Conservation (phyloP, 1,139 yeast species). For the Kurtzmaniella natalensis region DNA sequence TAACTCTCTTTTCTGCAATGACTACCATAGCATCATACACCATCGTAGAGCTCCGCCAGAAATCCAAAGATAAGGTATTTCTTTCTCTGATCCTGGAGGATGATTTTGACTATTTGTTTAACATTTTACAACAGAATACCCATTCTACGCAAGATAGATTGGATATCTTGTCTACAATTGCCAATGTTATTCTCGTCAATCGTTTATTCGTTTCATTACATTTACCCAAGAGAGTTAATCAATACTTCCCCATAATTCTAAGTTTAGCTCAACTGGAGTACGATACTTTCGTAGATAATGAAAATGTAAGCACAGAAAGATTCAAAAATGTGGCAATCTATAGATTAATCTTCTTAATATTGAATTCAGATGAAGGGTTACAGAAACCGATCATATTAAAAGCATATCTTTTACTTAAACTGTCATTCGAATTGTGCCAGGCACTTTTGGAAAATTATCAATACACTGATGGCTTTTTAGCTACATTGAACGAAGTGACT, state of each 20-base stretch:
- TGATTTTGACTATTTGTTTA: constrained; percentile 16
- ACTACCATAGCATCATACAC: not conserved
- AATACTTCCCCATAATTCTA: not conserved
- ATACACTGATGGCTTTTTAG: not conserved
- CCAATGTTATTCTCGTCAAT: constrained; percentile 26
- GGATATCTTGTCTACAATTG: constrained; percentile 20
- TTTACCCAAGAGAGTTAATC: constrained; percentile 9
- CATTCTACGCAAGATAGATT: constrained; percentile 11
- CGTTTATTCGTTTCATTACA: constrained; percentile 17
- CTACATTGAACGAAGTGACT: constrained; percentile 2
- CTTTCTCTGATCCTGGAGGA: constrained; percentile 16
- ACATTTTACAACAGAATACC: constrained; percentile 9
- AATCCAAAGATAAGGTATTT: constrained; percentile 18
- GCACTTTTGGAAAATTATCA: not conserved
- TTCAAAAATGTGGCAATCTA: constrained; percentile 13
- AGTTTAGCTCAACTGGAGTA: not conserved
- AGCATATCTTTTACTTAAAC: not conserved
- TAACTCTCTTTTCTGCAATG: too few species aligned
- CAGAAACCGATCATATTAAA: not conserved
- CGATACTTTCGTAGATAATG: constrained; percentile 4
- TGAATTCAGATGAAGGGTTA: constrained; percentile 17
- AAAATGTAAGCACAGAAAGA: constrained; percentile 1
- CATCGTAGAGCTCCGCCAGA: constrained; percentile 13
- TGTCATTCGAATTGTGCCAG: not conserved
- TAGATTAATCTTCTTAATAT: constrained; percentile 23